Evolutionary conservation across 2,329 filamentous ascomycete species (phyloP), one percentile per base, ranked within the genome.

Genomic region (Ceratocystiopsis minuta): DNA sequence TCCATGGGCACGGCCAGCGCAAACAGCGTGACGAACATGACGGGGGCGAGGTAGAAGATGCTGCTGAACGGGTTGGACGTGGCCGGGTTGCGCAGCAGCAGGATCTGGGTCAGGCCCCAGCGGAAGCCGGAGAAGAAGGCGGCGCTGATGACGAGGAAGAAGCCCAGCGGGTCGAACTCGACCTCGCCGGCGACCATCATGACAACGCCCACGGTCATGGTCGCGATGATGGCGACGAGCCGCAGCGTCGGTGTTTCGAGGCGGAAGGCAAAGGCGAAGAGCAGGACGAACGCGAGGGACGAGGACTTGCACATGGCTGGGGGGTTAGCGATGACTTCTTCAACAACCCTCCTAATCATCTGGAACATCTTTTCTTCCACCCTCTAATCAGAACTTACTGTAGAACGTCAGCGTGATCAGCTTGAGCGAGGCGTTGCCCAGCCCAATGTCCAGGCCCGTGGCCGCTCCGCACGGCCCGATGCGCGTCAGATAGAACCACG

Each of bases 101-200:
- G 74, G 46, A 98, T 94, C 57, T 98, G 90, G 0, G 90, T 96
- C n/a, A 98, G 65, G n/a, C 76, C 84, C 90, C 90, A 98, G 52
- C 90, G 80, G 64, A 98, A 94, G 42, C 90, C 90, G 2, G 86
- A 94, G 57, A 94, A 94, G 62, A 93, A 90, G 41, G 86, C 84
- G 13, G 90, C 87, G 0, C 80, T 78, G 59, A 98, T 96, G 61
- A 96, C 82, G 49, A 98, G 78, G 38, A 85, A 61, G 59, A 98
- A 98, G 36, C 90, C 90, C 28, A 84, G 68, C 0, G 80, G 67
- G 52, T 86, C 77, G 61, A 98, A 98, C 39, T 85, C 78, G 34
- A 92, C 78, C 61, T 98, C 90, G 46, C 88, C 90, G 6, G 86
- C 85, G 0, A 96, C 90, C 90, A 98, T 98, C 77, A 96, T 92